Base-by-base conservation (phyloP, 805 yeast genomes). In the Hanseniaspora thailandica region DNA sequence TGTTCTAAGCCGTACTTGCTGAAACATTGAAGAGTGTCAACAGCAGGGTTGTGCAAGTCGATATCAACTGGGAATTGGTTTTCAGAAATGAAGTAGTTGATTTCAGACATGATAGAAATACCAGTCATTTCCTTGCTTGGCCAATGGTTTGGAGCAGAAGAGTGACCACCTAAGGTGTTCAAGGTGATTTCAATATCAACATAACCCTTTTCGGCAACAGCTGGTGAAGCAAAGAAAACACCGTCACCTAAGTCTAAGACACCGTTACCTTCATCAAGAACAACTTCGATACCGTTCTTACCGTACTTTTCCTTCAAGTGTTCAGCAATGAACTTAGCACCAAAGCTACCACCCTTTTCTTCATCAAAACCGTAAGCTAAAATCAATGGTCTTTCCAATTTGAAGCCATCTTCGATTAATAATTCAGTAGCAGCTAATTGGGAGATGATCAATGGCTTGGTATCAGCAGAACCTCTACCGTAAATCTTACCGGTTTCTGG, bases 391-490 rank as follows among this genome's bases (percentile, higher is more conserved):
- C 89, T 74, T 25, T 43, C 35, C 25, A 48, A 38, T 35, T 47
- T 36, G 23, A 25, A 54, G 7, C 53, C 53, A 54, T 54, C 56
- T 19, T 30, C 15, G 1, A 77, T 64, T 30, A 82, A 57, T 30
- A 80, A 61, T 60, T 81, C 84, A 8, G 76, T 64, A 1, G 86
- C 71, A 61, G 82, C 86, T 62, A 85, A 62, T 41, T 80, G 71
- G 1, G 79, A 82, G 53, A 82, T 71, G 52, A 86, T 69, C 48
- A 80, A 67, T 62, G 80, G 80, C 65, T 86, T 86, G 63, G 85
- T 80, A 63, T 86, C 95, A 23, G 74, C 66, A 1, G 84, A 69
- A 23, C 95, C 95, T 60, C 95, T 75, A 2, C 95, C 95, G 73
- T 76, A 83, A 4, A 86, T 59, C 40, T 63, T 67, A 26, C 72